Evolutionary conservation across 306 rosid genomes (phyloP).

Genomic region (Oxytropis ochrocephala): DNA sequence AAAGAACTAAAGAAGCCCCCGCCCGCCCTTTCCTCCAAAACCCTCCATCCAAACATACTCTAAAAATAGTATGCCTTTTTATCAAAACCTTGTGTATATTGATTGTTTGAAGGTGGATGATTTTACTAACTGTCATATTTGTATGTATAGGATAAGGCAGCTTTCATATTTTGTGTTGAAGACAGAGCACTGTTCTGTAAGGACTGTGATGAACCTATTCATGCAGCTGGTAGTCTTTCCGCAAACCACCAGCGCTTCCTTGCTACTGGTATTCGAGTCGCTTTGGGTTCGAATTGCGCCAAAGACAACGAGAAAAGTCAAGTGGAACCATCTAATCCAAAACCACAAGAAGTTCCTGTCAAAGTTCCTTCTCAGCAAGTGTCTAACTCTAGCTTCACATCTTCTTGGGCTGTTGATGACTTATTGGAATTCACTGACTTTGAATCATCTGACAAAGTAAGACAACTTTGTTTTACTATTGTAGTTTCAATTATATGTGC

Average conservation of each 20-base stretch:
- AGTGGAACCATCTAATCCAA: conserved; percentile 63
- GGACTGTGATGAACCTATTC: conserved; percentile 92
- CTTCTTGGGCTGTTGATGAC: conserved; percentile 89
- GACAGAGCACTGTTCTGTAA: conserved; percentile 95
- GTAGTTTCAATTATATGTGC: not conserved
- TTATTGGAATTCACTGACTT: conserved; percentile 62
- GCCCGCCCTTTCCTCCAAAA: no score
- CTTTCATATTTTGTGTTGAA: conserved; percentile 94
- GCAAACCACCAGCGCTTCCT: conserved; percentile 93
- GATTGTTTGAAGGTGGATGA: not conserved
- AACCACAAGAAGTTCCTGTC: conserved; percentile 36
- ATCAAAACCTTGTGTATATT: no score
- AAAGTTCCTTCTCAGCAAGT: conserved; percentile 48
- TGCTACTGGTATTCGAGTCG: conserved; percentile 90
- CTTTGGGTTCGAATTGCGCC: conserved; percentile 50
- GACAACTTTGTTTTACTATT: not conserved
- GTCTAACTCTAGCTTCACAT: conserved; percentile 42
- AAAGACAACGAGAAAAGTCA: conserved; percentile 43
- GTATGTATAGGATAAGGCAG: conserved; percentile 70
- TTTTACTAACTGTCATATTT: not conserved
- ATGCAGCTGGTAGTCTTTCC: conserved; percentile 61
- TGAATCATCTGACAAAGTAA: conserved; percentile 65
- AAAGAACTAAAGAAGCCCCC: no score
- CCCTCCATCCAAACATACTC: no score
- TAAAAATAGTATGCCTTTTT: no score